Conservation (phyloP, 2,329 filamentous ascomycete species). For the Lojkania enalia region DNA sequence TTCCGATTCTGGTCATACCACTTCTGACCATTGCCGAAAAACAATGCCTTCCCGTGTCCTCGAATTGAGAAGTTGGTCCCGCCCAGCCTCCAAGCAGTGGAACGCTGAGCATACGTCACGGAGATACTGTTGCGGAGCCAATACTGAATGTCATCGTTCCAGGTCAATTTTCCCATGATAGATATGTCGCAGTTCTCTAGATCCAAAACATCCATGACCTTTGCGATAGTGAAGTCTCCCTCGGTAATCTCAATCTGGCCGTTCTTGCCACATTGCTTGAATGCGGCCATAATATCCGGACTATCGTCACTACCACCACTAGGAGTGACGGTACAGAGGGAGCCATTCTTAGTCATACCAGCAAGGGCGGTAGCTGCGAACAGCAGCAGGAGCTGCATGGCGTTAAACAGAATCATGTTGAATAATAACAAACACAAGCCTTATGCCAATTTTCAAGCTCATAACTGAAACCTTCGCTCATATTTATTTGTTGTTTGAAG, state of each 20-base stretch:
- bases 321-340: slow-evolving; percentile 28
- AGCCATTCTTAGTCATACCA: slow-evolving; percentile 29
- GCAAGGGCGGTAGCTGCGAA: slow-evolving; percentile 13
- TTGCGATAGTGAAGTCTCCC: slow-evolving; percentile 31
- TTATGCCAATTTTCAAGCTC: too few relatives aligned
- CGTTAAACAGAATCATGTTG: slow-evolving; percentile 16
- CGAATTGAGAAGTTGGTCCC: slow-evolving; percentile 27
- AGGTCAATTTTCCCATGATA: slow-evolving; percentile 30
- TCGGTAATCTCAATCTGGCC: slow-evolving; percentile 28
- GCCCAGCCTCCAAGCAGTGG: slow-evolving; percentile 29
- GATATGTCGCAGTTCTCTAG: slow-evolving; percentile 33
- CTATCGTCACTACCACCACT: slow-evolving; percentile 27
- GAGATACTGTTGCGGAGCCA: slow-evolving; percentile 26
- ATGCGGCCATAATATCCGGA: slow-evolving; percentile 29
- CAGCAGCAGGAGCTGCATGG: slow-evolving; percentile 14
- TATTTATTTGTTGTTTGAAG: too few relatives aligned
- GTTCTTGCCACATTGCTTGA: slow-evolving; percentile 33
- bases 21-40: slow-evolving; percentile 34
- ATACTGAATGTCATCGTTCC: slow-evolving; percentile 33
- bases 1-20: slow-evolving; percentile 48
- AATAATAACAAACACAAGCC: not conserved
- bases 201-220: slow-evolving; percentile 31
- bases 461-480: too few relatives aligned
- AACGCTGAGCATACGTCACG: slow-evolving; percentile 27
- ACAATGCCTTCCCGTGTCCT: slow-evolving; percentile 30